These are phyloP conservation scores for Colletotrichum zoysiae DNA, from an alignment of 2,329 filamentous ascomycete genomes.

Conservation along the genomic window DNA sequence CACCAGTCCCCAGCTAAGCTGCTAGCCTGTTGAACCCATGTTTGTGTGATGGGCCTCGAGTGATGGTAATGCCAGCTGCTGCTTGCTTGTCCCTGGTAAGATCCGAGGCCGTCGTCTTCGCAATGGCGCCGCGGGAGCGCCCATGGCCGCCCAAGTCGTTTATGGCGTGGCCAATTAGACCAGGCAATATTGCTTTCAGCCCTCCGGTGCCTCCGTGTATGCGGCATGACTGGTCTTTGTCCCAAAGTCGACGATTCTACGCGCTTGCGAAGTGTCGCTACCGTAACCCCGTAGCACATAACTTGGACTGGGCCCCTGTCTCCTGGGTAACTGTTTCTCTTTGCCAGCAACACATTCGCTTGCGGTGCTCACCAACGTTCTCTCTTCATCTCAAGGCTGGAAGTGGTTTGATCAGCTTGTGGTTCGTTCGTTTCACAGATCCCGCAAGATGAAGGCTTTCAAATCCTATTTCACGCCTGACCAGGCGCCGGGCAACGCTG, in stretches of 20 bases:
- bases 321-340: conserved; percentile 4
- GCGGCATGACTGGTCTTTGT: conserved; percentile 36
- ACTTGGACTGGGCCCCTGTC: conserved; percentile 27
- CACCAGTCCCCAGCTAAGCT: conserved; percentile 34
- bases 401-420: conserved; percentile 32
- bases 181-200: conserved; percentile 32
- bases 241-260: background rate
- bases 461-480: conserved; percentile 41
- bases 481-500: conserved; percentile 21
- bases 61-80: conserved; percentile 19
- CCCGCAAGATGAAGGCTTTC: conserved; percentile 40
- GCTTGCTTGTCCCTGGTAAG: conserved; percentile 22
- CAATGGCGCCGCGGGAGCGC: conserved; percentile 26
- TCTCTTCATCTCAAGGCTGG: conserved; percentile 28
- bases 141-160: conserved; percentile 21
- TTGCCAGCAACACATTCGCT: conserved; percentile 21
- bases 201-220: conserved; percentile 34
- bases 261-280: conserved; percentile 18
- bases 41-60: conserved; percentile 16
- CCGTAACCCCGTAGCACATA: conserved; percentile 30
- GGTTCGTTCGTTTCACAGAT: conserved; percentile 32
- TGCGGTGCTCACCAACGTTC: conserved; percentile 10
- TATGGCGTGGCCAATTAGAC: conserved; percentile 23
- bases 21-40: conserved; percentile 23
- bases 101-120: conserved; percentile 14